These are phyloP conservation scores for Erysiphe pulchra DNA, from an alignment of 2,329 filamentous ascomycete species.

Conservation along the genomic window DNA sequence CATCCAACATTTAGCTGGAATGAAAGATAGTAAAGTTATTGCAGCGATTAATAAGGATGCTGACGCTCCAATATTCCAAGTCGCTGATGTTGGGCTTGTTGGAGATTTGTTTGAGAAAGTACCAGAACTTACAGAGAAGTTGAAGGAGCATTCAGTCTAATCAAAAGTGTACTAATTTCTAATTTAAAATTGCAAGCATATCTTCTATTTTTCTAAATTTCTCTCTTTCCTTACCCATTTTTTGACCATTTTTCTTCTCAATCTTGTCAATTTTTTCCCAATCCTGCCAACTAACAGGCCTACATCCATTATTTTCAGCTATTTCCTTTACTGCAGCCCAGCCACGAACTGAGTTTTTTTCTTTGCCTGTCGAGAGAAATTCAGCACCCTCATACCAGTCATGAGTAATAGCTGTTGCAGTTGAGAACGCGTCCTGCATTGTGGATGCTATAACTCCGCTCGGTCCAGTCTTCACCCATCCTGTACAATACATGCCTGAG, in stretches of 20 bases:
- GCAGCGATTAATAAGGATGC: slow-evolving; percentile 95
- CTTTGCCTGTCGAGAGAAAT: slow-evolving; percentile 16
- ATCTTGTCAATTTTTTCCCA: slow-evolving; percentile 68
- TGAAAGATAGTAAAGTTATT: slow-evolving; percentile 99
- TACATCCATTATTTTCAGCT: slow-evolving; percentile 25
- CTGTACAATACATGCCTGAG: slow-evolving; percentile 69
- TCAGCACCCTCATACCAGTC: slow-evolving; percentile 35
- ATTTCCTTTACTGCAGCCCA: slow-evolving; percentile 55
- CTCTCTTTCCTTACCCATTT: slow-evolving; percentile 52
- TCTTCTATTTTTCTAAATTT: slow-evolving; percentile 32
- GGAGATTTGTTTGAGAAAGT: slow-evolving; percentile 91
- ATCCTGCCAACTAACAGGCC: slow-evolving; percentile 53
- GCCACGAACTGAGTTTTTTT: slow-evolving; percentile 20
- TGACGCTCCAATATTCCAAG: slow-evolving; percentile 94
- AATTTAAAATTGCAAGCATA: slow-evolving; percentile 28
- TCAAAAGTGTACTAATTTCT: slow-evolving; percentile 6
- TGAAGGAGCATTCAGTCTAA: slow-evolving; percentile 26
- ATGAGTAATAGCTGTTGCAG: slow-evolving; percentile 56
- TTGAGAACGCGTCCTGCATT: slow-evolving; percentile 82
- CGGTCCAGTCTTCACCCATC: slow-evolving; percentile 88
- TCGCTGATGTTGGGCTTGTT: slow-evolving; percentile 86
- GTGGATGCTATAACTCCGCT: slow-evolving; percentile 91
- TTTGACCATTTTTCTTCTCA: slow-evolving; percentile 41
- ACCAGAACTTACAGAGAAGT: slow-evolving; percentile 84
- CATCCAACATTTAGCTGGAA: slow-evolving; percentile 93